Evolutionary conservation across 768 basidiomycete genomes (phyloP), one percentile per base, ranked within the genome.

Genomic region (Cyclocybe aegerita): DNA sequence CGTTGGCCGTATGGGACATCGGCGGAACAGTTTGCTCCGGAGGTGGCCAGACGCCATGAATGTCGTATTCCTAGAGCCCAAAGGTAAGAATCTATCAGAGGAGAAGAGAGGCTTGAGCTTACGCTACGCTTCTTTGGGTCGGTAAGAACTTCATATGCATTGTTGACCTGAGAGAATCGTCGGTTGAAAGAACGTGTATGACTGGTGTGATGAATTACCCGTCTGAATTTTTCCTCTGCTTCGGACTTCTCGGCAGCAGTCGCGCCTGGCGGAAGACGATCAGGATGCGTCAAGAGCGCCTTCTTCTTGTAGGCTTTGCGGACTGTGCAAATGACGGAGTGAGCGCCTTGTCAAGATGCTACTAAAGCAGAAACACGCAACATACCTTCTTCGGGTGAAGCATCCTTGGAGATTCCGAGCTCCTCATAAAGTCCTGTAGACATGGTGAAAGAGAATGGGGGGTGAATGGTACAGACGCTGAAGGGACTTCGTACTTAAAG

Each of bases 251-350:
- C 77, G 7, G 74, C 77, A 9, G 73, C 56, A 23, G 82, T 79
- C n/a, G 77, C 74, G 11, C 74, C 74, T 36, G 70, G 80, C 4
- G 80, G 76, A 1, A 88, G 72, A 39, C 89, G 75, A 60, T 91
- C 89, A 4, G 89, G 89, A 62, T 91, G 89, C 2, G 87, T 91
- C 49, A 82, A 72, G 23, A 91, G 62, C 2, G 89, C 89, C 60
- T 70, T 78, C 67, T 74, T 81, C 65, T 79, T 83, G 75, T 91
- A 91, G n/a, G 89, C 89, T 58, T 79, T 88, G 53, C 86, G 80
- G 55, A 91, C 88, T 91, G 54, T 34, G 16, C 38, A 37, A 42
- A 30, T 17, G 10, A 45, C 23, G 7, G 11, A 30, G 43, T 56
- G 29, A 55, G 46, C 33, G 50, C 29, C 23, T 39, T 36, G 52